phyloP scores from a whole-genome alignment of 345 rosid species.

The Arabidopsis suecica region DNA sequence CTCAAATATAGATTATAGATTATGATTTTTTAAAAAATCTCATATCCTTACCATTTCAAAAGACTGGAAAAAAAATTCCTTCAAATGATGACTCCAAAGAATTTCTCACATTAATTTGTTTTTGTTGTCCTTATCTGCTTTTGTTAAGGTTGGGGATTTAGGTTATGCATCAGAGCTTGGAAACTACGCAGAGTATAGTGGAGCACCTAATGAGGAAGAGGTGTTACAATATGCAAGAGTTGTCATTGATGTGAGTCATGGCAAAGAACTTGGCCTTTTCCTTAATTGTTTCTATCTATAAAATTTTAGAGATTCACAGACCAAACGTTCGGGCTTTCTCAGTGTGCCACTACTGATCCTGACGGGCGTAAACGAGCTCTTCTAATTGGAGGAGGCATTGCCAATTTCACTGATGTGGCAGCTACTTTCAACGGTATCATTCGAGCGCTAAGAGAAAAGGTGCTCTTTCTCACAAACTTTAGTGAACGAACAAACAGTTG shows the following conservation, averaged over 20 bases:
- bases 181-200: conserved; percentile 97
- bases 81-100: background rate
- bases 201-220: conserved; percentile 98
- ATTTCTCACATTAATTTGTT: background rate
- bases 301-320: conserved; percentile 6
- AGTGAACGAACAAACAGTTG: conserved; percentile 10
- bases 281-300: conserved; percentile 4
- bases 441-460: conserved; percentile 92
- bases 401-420: conserved; percentile 96
- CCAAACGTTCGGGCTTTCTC: conserved; percentile 18
- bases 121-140: conserved; percentile 11
- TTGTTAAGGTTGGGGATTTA: conserved; percentile 89
- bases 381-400: conserved; percentile 96
- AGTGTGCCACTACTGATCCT: conserved; percentile 95
- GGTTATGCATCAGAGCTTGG: conserved; percentile 98
- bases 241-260: conserved; percentile 79
- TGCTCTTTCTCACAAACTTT: conserved; percentile 27
- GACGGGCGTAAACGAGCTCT: conserved; percentile 95
- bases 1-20: background rate
- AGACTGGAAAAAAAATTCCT: background rate
- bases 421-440: conserved; percentile 95
- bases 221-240: conserved; percentile 98
- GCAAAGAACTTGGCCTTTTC: conserved; percentile 14
- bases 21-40: background rate
- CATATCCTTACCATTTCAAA: background rate